Evolutionary conservation across 164 flowering plant species (phyloP).

Genomic region (Magnolia officinalis): DNA sequence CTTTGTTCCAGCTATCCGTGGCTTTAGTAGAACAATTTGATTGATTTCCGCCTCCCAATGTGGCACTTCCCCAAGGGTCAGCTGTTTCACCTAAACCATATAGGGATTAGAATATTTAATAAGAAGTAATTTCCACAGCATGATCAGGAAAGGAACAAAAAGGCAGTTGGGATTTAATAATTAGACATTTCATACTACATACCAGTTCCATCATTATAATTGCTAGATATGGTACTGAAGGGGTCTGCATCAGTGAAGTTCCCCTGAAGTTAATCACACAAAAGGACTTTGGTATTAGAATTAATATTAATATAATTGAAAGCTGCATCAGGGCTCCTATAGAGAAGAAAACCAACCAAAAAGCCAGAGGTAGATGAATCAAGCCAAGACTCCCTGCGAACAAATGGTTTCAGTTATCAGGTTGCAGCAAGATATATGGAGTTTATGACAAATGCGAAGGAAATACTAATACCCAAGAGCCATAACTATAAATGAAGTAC

Average conservation of each 20-base stretch:
- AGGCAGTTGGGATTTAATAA: not conserved
- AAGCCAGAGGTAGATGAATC: conserved; percentile 31
- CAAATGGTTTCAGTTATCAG: conserved; percentile 14
- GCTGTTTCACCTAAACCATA: conserved; percentile 25
- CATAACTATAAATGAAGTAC: no score
- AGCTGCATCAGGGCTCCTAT: not conserved
- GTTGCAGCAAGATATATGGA: not conserved
- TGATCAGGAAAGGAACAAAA: no score
- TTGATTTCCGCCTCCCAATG: conserved; percentile 4
- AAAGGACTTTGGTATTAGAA: not conserved
- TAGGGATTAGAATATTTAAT: not conserved
- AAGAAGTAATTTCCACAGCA: not conserved
- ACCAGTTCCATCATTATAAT: conserved; percentile 35
- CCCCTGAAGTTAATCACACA: conserved; percentile 3
- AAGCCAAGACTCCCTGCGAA: conserved; percentile 56
- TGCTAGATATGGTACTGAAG: conserved; percentile 22
- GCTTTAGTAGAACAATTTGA: conserved; percentile 4
- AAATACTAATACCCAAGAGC: not conserved
- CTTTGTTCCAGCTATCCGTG: conserved; percentile 14
- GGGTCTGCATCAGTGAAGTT: conserved; percentile 24
- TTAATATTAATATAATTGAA: not conserved
- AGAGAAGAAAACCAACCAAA: conserved; percentile 35
- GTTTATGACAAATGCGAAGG: not conserved
- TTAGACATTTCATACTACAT: not conserved
- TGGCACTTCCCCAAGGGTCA: conserved; percentile 41